Conservation (phyloP, 2,329 filamentous ascomycete genomes). For the Paradendryphiella salina region DNA sequence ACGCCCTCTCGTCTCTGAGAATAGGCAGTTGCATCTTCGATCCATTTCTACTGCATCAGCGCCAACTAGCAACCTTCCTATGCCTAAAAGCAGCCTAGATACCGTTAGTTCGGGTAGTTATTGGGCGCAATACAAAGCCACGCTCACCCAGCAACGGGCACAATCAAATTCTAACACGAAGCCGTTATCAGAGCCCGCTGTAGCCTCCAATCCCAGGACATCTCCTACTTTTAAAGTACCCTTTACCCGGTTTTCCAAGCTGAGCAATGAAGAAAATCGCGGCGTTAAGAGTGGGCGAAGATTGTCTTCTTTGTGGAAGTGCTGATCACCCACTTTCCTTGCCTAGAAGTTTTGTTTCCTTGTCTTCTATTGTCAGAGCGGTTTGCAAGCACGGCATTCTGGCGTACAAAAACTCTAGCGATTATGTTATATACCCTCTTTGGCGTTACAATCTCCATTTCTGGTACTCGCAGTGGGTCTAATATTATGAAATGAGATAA, state of each 20-base stretch:
- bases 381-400: background rate
- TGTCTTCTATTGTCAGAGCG: background rate
- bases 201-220: conserved; percentile 10
- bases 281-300: conserved; percentile 19
- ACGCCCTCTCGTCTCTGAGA: conserved; percentile 2
- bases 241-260: conserved; percentile 8
- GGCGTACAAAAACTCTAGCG: conserved; percentile 4
- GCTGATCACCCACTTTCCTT: background rate
- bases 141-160: conserved; percentile 15
- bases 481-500: background rate
- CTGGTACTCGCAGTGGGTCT: background rate
- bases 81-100: background rate
- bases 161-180: background rate
- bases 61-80: background rate
- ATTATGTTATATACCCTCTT: conserved; percentile 27
- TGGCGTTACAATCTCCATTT: background rate
- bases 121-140: conserved; percentile 19
- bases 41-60: conserved; percentile 2
- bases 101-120: conserved; percentile 8
- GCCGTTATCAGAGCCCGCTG: background rate
- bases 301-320: conserved; percentile 17
- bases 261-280: conserved; percentile 11
- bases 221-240: conserved; percentile 10
- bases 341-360: background rate
- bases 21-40: conserved; percentile 1